These are phyloP conservation scores for Corchorus olitorius DNA, from an alignment of 345 rosid species.

Conservation along the genomic window DNA sequence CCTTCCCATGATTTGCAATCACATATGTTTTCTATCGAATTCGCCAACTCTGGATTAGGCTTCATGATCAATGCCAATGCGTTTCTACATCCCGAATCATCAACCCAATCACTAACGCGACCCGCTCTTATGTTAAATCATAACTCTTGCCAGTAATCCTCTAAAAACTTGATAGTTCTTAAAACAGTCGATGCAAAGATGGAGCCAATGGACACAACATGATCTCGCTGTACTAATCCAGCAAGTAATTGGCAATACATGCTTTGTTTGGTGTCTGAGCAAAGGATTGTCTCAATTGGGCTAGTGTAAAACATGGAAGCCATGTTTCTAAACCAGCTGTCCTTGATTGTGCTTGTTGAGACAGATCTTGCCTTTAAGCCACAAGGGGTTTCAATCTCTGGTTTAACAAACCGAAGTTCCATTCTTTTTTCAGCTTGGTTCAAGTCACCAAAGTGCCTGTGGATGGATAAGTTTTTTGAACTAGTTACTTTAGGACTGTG, in stretches of 20 bases:
- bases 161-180: slow-evolving; percentile 55
- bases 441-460: slow-evolving; percentile 56
- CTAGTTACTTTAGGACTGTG: slow-evolving; percentile 3
- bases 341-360: slow-evolving; percentile 56
- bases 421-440: slow-evolving; percentile 53
- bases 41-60: slow-evolving; percentile 47
- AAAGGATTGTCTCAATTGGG: slow-evolving; percentile 58
- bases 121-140: slow-evolving; percentile 52
- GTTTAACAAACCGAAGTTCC: slow-evolving; percentile 52
- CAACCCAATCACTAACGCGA: slow-evolving; percentile 56
- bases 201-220: slow-evolving; percentile 49
- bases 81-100: slow-evolving; percentile 42
- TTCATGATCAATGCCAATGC: slow-evolving; percentile 31
- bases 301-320: slow-evolving; percentile 48
- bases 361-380: slow-evolving; percentile 57
- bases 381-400: slow-evolving; percentile 53
- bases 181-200: slow-evolving; percentile 52
- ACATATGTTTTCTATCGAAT: slow-evolving; percentile 40
- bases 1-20: slow-evolving; percentile 59
- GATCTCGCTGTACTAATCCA: slow-evolving; percentile 48
- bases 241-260: slow-evolving; percentile 67
- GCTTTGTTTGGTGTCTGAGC: slow-evolving; percentile 60
- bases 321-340: slow-evolving; percentile 40
- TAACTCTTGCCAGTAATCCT: slow-evolving; percentile 55
- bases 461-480: slow-evolving; percentile 2